Evolutionary conservation across 2,329 filamentous ascomycete species (phyloP), one percentile per base, ranked within the genome.

Genomic region (Fusarium torreyae): DNA sequence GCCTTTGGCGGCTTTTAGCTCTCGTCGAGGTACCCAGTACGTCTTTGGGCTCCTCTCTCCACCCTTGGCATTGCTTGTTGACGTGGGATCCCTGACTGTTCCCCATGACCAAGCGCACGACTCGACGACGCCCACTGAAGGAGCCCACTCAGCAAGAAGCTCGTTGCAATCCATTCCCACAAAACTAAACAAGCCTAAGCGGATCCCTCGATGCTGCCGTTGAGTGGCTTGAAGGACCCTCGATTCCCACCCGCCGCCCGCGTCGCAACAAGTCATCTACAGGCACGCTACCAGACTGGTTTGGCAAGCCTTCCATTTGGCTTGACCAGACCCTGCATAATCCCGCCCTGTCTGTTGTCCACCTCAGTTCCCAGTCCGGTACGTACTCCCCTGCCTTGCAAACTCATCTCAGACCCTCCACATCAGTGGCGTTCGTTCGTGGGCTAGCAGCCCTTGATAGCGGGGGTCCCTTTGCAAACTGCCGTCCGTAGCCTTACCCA

Each of bases 401-500:
- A 31, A 66, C 63, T 72, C 73, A 73, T 75, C 68, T 74, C 64
- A 73, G 72, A 73, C 73, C 72, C 74, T 72, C 73, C 72, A 71
- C 74, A 75, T 75, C 74, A 74, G 74, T 73, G 73, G 74, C 74
- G 74, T 73, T 73, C 71, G 68, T 66, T 57, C 61, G 54, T 69
- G 69, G 57, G 51, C 68, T 52, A 69, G 61, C 59, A 56, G 52
- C 62, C 65, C 68, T 67, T 67, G 56, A 50, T 62, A 70, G 60
- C 66, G 70, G 70, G 70, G 69, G 66, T 57, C 64, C 68, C 70
- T 72, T 74, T 74, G 69, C 68, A 72, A 76, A 76, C 72, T 76
- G 74, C 74, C 74, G 74, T 74, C 70, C 74, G 66, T 73, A 74
- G 74, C 74, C 74, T 74, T 75, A 73, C 67, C 73, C 70, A 74